Evolutionary conservation across 176 grass and related monocot genomes (phyloP).

Genomic region (Bothriochloa decipiens): DNA sequence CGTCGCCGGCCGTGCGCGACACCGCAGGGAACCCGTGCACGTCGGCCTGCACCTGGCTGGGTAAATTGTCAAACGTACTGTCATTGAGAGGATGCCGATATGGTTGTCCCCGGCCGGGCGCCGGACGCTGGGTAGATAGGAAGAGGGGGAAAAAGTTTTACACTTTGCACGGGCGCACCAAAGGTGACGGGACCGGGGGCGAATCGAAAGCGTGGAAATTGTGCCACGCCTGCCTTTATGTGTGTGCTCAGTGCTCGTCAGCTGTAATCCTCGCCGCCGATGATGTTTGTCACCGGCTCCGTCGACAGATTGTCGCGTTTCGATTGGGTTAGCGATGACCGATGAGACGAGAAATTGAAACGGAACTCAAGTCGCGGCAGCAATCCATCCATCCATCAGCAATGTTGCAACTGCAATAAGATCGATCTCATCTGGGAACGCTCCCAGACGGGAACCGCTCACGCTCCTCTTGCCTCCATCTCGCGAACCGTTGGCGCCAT

Average conservation of each 20-base stretch:
- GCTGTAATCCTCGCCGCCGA: slow-evolving; percentile 18
- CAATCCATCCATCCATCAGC: no score
- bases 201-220: slow-evolving; percentile 13
- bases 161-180: not conserved
- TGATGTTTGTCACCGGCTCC: not conserved
- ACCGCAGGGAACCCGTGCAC: slow-evolving; percentile 4
- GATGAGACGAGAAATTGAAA: not conserved
- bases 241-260: not conserved
- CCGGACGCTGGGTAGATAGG: no score
- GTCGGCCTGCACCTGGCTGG: not conserved
- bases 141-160: not conserved
- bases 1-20: not conserved
- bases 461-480: no score
- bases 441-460: no score
- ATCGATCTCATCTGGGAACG: no score
- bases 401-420: no score
- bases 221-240: not conserved
- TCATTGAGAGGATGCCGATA: slow-evolving; percentile 22
- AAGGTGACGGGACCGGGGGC: not conserved
- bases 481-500: no score
- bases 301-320: slow-evolving; percentile 12
- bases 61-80: slow-evolving; percentile 26
- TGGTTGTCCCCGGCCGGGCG: not conserved
- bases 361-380: not conserved
- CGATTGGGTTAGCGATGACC: not conserved